Base-by-base conservation (phyloP, 805 yeast species). In the Candida dajiaensis region DNA sequence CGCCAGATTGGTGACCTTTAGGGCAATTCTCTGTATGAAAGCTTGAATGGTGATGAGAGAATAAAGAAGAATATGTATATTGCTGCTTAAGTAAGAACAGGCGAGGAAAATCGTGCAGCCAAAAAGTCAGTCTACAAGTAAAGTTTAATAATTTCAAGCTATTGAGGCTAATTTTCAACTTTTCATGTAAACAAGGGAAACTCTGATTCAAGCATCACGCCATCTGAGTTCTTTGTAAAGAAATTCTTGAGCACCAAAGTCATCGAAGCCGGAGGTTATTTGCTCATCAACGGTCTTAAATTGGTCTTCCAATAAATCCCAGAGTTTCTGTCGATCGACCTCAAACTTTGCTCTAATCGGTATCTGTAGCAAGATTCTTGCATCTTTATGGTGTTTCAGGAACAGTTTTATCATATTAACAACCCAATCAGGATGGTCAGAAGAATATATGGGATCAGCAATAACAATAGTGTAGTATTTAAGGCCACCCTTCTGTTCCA, bases 391-490 rank as follows among this genome's bases (percentile, higher is more conserved):
- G 12, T 48, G 46, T 1, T 62, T 62, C 19, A 82, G 56, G 45
- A 86, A 81, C 38, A 56, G 52, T 3, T 58, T 55, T 6, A 90
- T 67, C 74, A 87, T 82, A 42, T 76, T 63, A 6, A 77, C 75
- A 1, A 92, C 80, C 80, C 86, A 78, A 15, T 63, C 61, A 1
- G 97, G 97, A 59, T 92, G 98, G 28, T 78, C 74, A 0, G 83
- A 68, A 0, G 96, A 85, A 62, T 94, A 92, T 2, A 92, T 80
- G 0, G 97, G 97, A 66, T 92, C 99, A 19, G 96, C 85, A 4
- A 89, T 65, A 0, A 94, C 68, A 4, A 92, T 70, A 0, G 88
- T 77, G 37, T 77, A 73, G 61, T 76, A 88, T 38, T 62, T 65
- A 4, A 38, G 46, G 21, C 53, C 56, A 4, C 62, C 57, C 33